These are phyloP conservation scores for Arctostaphylos glauca DNA, from an alignment of 148 eudicot genomes.

Conservation along the genomic window DNA sequence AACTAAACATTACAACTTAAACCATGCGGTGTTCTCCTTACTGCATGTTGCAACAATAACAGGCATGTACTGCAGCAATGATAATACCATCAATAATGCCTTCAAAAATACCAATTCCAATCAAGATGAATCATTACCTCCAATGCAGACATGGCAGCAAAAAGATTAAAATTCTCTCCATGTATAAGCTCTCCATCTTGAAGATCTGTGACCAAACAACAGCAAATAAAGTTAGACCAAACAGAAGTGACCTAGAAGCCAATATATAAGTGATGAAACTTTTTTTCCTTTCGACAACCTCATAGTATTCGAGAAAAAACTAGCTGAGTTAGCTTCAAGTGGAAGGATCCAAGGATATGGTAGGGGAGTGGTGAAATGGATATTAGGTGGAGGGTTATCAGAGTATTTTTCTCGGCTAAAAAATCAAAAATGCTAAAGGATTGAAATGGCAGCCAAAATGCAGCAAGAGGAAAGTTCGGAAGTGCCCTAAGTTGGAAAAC, in stretches of 20 bases:
- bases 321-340: background rate
- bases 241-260: background rate
- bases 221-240: conserved; percentile 11
- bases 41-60: background rate
- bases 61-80: conserved; percentile 1
- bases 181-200: conserved; percentile 74
- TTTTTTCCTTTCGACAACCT: background rate
- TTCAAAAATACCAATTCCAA: background rate
- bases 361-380: background rate
- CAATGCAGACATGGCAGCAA: conserved; percentile 98
- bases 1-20: background rate
- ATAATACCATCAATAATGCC: background rate
- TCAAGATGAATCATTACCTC: conserved; percentile 51
- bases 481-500: background rate
- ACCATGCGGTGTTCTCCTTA: background rate
- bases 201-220: conserved; percentile 58
- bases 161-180: conserved; percentile 91
- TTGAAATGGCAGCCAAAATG: background rate
- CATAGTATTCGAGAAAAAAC: background rate
- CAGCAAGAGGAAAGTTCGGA: background rate
- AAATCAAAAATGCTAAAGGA: background rate
- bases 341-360: background rate
- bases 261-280: background rate
- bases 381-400: background rate
- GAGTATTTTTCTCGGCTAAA: background rate